Evolutionary conservation across 208 protist species (phyloP).

Genomic region (Porcisia hertigi): DNA sequence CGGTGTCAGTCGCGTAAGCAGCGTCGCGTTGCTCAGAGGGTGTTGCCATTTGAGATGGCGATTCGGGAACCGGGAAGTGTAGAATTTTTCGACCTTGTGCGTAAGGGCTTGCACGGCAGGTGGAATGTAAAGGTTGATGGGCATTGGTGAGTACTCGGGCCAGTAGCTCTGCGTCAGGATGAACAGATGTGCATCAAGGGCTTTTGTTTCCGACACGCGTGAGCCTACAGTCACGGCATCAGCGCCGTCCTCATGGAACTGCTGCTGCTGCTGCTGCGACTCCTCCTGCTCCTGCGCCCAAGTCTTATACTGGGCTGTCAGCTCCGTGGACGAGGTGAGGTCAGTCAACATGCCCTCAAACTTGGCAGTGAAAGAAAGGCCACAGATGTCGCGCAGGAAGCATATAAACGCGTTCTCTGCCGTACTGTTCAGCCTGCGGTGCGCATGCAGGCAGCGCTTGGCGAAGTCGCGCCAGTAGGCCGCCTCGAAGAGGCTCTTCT

Average conservation of each 20-base stretch:
- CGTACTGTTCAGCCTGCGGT: slow-evolving; percentile 71
- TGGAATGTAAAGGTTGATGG: slow-evolving; percentile 39
- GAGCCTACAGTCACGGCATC: slow-evolving; percentile 1
- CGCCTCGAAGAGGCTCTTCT: slow-evolving; percentile 96
- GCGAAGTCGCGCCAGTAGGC: slow-evolving; percentile 96
- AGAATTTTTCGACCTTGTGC: slow-evolving; percentile 81
- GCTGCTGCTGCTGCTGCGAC: background rate
- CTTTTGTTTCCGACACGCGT: slow-evolving; percentile 18
- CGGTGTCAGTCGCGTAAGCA: slow-evolving; percentile 47
- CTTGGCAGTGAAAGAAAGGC: slow-evolving; percentile 92
- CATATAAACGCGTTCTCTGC: slow-evolving; percentile 92
- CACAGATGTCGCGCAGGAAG: slow-evolving; percentile 94
- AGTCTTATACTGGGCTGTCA: slow-evolving; percentile 45
- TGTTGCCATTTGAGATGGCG: slow-evolving; percentile 92
- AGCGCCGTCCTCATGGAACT: background rate
- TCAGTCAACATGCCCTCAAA: slow-evolving; percentile 96
- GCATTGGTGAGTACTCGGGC: slow-evolving; percentile 65
- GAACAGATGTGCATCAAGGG: slow-evolving; percentile 66
- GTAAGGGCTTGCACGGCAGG: slow-evolving; percentile 44
- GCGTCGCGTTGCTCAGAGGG: slow-evolving; percentile 65
- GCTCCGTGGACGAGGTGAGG: slow-evolving; percentile 32
- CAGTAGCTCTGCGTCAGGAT: slow-evolving; percentile 93
- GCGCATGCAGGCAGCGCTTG: slow-evolving; percentile 90
- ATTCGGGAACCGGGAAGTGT: slow-evolving; percentile 68
- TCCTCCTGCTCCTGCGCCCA: slow-evolving; percentile 29